Conservation (phyloP, 2,329 filamentous ascomycete species). For the Apiospora pterosperma region DNA sequence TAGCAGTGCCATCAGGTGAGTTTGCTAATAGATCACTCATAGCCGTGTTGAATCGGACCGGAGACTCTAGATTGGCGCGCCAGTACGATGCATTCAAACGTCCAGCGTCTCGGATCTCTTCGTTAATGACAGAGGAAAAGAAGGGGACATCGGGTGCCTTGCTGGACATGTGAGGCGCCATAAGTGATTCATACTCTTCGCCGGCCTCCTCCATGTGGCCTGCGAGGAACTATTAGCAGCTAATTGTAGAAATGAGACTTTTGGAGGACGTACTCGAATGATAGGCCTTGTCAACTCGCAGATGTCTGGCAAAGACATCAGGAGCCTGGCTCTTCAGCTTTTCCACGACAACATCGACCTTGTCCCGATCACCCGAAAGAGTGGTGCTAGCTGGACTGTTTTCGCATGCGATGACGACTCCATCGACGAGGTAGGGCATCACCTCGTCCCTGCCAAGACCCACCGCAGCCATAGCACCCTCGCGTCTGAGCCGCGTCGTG, state of each 20-base stretch:
- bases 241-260: too few species aligned
- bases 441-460: constrained; percentile 8
- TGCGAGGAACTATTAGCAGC: too few species aligned
- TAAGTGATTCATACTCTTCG: too few species aligned
- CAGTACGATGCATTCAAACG: constrained; percentile 12
- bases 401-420: constrained; percentile 2
- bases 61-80: constrained; percentile 13
- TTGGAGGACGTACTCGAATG: constrained; percentile 12
- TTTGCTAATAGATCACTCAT: too few species aligned
- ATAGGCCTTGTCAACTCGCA: constrained; percentile 15
- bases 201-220: too few species aligned
- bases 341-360: neutral
- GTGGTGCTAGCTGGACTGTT: constrained; percentile 6
- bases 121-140: neutral
- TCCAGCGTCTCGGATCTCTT: neutral
- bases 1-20: too few species aligned
- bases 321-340: neutral
- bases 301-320: neutral
- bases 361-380: constrained; percentile 4
- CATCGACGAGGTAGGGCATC: neutral
- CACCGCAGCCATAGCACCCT: constrained; percentile 14
- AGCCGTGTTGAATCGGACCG: constrained; percentile 12
- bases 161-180: too few species aligned
- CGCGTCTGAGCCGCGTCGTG: neutral
- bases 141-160: too few species aligned